phyloP scores from a whole-genome alignment of 1,139 yeast species.

The Yamadazyma diddensiae region DNA sequence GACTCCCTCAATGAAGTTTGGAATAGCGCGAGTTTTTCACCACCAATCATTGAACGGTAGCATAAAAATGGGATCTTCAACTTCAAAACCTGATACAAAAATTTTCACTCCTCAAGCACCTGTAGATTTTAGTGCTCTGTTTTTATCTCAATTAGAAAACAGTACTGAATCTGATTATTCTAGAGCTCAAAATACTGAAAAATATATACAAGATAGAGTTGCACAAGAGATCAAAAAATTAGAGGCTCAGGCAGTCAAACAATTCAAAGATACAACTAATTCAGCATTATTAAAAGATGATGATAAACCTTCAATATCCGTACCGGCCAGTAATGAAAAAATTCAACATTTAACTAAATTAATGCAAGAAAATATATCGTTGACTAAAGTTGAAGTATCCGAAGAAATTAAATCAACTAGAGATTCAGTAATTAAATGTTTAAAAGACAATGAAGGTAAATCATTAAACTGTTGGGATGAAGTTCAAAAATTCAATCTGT shows the following conservation, averaged over 20 bases:
- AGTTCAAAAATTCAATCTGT: conserved; percentile 66
- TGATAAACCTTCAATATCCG: conserved; percentile 28
- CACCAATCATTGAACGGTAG: no score
- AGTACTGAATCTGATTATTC: conserved; percentile 79
- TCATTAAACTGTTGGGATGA: conserved; percentile 89
- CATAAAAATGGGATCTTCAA: conserved; percentile 44
- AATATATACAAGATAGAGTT: conserved; percentile 75
- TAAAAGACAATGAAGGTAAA: conserved; percentile 64
- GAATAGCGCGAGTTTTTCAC: no score
- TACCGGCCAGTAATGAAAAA: conserved; percentile 35
- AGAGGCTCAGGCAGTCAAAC: conserved; percentile 55
- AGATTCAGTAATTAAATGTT: conserved; percentile 59
- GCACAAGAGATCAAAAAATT: conserved; percentile 60
- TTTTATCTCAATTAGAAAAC: conserved; percentile 68
- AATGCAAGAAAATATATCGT: conserved; percentile 47
- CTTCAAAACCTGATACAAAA: conserved; percentile 63
- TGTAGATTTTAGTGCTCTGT: conserved; percentile 68
- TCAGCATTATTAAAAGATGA: conserved; percentile 35
- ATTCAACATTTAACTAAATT: conserved; percentile 43
- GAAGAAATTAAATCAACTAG: conserved; percentile 45
- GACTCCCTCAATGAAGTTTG: neutral
- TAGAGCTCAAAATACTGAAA: conserved; percentile 75
- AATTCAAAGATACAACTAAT: conserved; percentile 53
- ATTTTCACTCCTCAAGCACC: conserved; percentile 72
- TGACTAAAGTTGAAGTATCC: conserved; percentile 35